A percentile compares a stretch with the other conserved stretches of the same genome.
Conservation (phyloP, 73 alveolate species). For the Breviolum minutum region DNA sequence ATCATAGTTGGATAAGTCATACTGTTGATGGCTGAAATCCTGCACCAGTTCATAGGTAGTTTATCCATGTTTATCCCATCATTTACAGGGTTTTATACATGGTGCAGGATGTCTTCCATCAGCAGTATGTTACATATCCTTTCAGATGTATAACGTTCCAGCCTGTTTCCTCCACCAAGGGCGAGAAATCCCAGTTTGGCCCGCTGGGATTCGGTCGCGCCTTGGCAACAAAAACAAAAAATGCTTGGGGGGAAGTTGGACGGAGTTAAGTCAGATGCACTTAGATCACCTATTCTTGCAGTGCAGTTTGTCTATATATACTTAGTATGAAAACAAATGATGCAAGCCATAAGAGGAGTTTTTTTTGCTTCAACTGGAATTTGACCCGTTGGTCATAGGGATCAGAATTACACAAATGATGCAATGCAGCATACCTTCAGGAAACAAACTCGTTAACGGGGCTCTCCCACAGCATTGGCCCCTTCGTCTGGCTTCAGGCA, state of each 20-base stretch:
- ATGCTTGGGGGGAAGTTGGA: no score
- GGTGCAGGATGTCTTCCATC: no score
- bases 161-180: background rate
- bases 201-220: conserved; percentile 62
- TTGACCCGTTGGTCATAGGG: background rate
- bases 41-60: no score
- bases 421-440: no score
- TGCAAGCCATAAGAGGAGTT: background rate
- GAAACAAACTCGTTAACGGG: background rate
- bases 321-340: background rate
- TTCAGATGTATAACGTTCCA: background rate
- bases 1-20: no score
- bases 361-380: background rate
- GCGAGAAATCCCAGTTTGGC: conserved; percentile 58
- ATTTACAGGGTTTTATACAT: no score
- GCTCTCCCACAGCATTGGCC: background rate
- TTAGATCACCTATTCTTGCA: no score
- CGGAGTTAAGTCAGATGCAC: no score
- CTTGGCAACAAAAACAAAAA: background rate
- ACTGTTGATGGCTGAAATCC: no score
- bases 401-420: no score
- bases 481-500: background rate
- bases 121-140: no score
- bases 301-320: background rate
- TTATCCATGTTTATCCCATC: no score